phyloP scores from a whole-genome alignment of 139 green algal genomes.

The Diplosphaera chodatii region DNA sequence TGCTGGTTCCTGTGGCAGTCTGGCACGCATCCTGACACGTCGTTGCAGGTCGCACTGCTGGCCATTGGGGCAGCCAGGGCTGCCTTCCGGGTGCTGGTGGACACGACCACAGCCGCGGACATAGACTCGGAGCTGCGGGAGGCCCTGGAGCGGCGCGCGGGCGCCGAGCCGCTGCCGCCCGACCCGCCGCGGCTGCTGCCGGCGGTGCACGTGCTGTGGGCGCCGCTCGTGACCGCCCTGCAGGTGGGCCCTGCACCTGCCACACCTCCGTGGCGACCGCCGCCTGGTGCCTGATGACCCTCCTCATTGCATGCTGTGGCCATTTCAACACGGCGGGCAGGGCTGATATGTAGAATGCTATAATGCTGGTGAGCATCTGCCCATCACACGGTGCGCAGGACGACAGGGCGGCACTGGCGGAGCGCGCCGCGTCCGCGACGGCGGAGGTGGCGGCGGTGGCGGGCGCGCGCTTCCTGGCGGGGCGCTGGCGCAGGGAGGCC shows the following conservation, averaged over 20 bases:
- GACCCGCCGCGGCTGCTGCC: conserved; percentile 58
- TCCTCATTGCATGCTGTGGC: too few species aligned
- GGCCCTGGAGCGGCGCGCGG: conserved; percentile 6
- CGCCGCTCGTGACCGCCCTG: conserved; percentile 44
- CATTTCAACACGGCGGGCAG: too few species aligned
- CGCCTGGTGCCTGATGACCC: too few species aligned
- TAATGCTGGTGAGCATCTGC: too few species aligned
- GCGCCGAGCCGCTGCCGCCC: conserved; percentile 37
- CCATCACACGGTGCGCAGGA: too few species aligned
- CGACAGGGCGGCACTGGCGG: conserved; percentile 31
- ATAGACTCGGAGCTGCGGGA: conserved; percentile 21
- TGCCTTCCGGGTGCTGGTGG: conserved; percentile 22
- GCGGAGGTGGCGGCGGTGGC: conserved; percentile 16
- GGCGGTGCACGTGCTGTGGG: conserved; percentile 56
- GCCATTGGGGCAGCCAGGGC: conserved; percentile 29
- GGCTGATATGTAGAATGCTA: too few species aligned
- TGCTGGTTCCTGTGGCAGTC: too few species aligned
- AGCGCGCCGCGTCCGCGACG: conserved; percentile 18
- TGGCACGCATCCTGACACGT: too few species aligned
- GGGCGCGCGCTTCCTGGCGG: conserved; percentile 46
- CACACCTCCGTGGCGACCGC: too few species aligned
- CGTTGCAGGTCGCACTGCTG: conserved; percentile 33
- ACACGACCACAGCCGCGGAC: conserved; percentile 20
- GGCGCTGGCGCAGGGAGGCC: conserved; percentile 49
- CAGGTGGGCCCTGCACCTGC: too few species aligned